Evolutionary conservation across 495 filamentous ascomycete species (phyloP).

Genomic region (Letharia lupina): DNA sequence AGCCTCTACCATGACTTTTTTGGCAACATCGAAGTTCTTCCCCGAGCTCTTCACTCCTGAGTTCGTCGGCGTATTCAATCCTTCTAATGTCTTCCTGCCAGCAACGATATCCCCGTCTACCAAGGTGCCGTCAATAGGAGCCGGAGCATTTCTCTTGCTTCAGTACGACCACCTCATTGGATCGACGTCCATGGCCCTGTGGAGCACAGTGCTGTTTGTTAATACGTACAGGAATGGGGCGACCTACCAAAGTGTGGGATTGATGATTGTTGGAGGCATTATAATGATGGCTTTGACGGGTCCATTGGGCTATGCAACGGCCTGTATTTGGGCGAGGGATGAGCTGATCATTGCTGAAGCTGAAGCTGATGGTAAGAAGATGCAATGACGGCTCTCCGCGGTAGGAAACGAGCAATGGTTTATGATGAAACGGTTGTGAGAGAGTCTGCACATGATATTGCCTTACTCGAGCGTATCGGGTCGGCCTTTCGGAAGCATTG

Average conservation of each 20-base stretch:
- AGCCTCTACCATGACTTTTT: conserved; percentile 37
- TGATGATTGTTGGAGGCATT: conserved; percentile 32
- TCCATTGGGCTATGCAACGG: conserved; percentile 39
- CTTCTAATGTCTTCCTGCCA: conserved; percentile 33
- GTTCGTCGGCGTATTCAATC: conserved; percentile 33
- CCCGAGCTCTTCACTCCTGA: conserved; percentile 34
- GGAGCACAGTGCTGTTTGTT: conserved; percentile 42
- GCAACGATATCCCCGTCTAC: conserved; percentile 36
- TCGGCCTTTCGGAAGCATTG: background rate
- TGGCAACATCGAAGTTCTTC: conserved; percentile 34
- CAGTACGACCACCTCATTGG: conserved; percentile 53
- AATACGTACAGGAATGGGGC: conserved; percentile 35
- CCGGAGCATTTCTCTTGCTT: conserved; percentile 45
- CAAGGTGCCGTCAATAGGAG: conserved; percentile 34
- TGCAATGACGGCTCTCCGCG: background rate
- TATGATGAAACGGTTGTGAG: background rate
- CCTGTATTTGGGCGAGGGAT: conserved; percentile 52
- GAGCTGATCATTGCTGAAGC: conserved; percentile 25
- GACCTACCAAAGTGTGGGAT: conserved; percentile 27
- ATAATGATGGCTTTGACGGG: conserved; percentile 40
- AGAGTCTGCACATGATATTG: background rate
- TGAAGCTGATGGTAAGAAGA: conserved; percentile 4
- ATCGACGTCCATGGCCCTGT: conserved; percentile 42
- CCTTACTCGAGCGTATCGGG: background rate
- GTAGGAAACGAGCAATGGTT: background rate